phyloP scores from a whole-genome alignment of 2,329 filamentous ascomycete species.

The Fusarium sp. region DNA sequence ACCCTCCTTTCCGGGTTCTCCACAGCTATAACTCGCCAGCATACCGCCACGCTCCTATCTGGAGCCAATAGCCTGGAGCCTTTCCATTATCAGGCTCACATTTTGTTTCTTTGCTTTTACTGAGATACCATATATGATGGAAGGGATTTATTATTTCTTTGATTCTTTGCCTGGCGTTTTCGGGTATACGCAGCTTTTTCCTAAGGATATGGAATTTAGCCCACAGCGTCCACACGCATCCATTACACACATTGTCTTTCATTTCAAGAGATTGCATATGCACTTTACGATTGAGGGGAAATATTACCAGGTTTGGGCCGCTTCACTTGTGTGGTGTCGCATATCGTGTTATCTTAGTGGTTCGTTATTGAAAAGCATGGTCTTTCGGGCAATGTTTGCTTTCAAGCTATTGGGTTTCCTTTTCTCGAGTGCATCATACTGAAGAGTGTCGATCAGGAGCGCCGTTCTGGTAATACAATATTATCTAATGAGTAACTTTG shows the following conservation, averaged over 20 bases:
- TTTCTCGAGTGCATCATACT: slow-evolving; percentile 4
- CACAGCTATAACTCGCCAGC: slow-evolving; percentile 70
- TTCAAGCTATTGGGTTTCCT: slow-evolving; percentile 3
- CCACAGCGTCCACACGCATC: slow-evolving; percentile 41
- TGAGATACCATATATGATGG: slow-evolving; percentile 38
- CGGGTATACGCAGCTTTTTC: slow-evolving; percentile 33
- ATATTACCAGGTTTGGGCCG: slow-evolving; percentile 13
- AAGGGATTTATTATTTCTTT: slow-evolving; percentile 19
- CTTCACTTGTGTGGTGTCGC: not conserved
- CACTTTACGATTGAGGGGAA: slow-evolving; percentile 15
- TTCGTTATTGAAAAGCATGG: slow-evolving; percentile 19
- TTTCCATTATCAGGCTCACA: slow-evolving; percentile 2
- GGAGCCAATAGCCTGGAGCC: slow-evolving; percentile 53
- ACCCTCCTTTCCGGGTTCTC: slow-evolving; percentile 62
- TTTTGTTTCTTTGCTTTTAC: slow-evolving; percentile 13
- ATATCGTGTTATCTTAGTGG: slow-evolving; percentile 9
- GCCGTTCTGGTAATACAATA: slow-evolving; percentile 9
- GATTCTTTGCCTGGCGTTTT: slow-evolving; percentile 29
- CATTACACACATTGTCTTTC: slow-evolving; percentile 29
- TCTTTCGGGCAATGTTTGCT: slow-evolving; percentile 5
- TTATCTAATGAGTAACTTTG: slow-evolving; percentile 3
- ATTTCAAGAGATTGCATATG: slow-evolving; percentile 24
- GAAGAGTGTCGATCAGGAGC: not conserved
- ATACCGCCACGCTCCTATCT: slow-evolving; percentile 66
- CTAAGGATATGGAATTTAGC: slow-evolving; percentile 15